These are phyloP conservation scores for Neltuma alba DNA, from an alignment of 306 rosid genomes.

Conservation along the genomic window DNA sequence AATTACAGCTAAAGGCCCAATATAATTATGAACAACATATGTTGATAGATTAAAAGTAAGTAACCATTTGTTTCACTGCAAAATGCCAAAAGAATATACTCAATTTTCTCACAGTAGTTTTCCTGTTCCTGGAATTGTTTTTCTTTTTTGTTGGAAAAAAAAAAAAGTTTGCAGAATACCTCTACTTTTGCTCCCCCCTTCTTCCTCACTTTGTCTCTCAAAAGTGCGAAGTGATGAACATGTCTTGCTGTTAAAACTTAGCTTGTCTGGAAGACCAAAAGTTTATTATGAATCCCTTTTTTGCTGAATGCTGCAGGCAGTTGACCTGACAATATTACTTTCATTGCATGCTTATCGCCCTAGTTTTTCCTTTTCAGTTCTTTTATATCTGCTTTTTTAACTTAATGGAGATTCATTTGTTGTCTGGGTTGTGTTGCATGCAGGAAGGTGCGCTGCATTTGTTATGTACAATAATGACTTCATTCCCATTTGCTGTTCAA, in stretches of 20 bases:
- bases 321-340: slow-evolving; percentile 22
- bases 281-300: slow-evolving; percentile 5
- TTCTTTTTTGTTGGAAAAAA: too few relatives aligned
- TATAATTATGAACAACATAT: neutral
- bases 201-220: neutral
- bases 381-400: slow-evolving; percentile 13
- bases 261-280: neutral
- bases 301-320: slow-evolving; percentile 11
- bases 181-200: slow-evolving; percentile 4
- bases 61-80: slow-evolving; percentile 24
- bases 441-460: slow-evolving; percentile 76
- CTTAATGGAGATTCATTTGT: slow-evolving; percentile 9
- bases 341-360: slow-evolving; percentile 30
- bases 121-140: neutral
- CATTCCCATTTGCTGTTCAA: slow-evolving; percentile 63
- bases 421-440: slow-evolving; percentile 42
- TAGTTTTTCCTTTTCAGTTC: slow-evolving; percentile 15
- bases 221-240: slow-evolving; percentile 8
- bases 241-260: slow-evolving; percentile 2
- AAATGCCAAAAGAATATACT: neutral
- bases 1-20: neutral
- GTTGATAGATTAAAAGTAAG: slow-evolving; percentile 9
- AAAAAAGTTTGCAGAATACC: neutral
- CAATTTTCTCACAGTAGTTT: neutral
- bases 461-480: slow-evolving; percentile 55